A percentile compares a stretch with the other conserved stretches of the same genome.
phyloP scores from a whole-genome alignment of 1,284 basidiomycete species.

The Ustilago crameri region DNA sequence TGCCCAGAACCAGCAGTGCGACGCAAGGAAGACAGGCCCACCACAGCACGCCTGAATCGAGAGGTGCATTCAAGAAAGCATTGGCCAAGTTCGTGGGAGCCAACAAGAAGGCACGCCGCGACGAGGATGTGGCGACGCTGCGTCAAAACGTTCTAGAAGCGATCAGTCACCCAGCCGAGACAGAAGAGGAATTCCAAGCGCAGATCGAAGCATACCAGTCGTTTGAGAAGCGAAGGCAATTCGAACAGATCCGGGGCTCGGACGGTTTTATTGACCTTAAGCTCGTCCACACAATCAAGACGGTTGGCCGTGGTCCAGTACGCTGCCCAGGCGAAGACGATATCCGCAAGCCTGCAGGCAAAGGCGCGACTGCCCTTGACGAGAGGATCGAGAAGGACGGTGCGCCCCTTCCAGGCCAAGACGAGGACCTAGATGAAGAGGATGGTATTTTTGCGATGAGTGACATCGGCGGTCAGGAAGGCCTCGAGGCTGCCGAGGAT shows the following conservation, averaged over 20 bases:
- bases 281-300: constrained; percentile 75
- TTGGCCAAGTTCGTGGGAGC: constrained; percentile 44
- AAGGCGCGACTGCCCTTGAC: constrained; percentile 1
- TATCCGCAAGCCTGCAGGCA: constrained; percentile 12
- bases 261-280: constrained; percentile 78
- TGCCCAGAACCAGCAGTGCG: constrained; percentile 27
- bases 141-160: constrained; percentile 60
- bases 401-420: constrained; percentile 70
- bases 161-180: constrained; percentile 46
- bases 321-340: constrained; percentile 52
- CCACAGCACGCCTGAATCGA: constrained; percentile 10
- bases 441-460: constrained; percentile 72
- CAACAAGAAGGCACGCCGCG: constrained; percentile 42
- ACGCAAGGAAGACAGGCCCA: constrained; percentile 15
- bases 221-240: constrained; percentile 72
- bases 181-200: constrained; percentile 47
- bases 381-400: constrained; percentile 47
- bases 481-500: constrained; percentile 70
- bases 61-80: constrained; percentile 23
- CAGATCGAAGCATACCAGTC: constrained; percentile 56
- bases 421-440: constrained; percentile 60
- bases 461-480: constrained; percentile 78
- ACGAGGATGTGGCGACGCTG: constrained; percentile 67
- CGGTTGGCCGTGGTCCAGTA: constrained; percentile 67
- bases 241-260: constrained; percentile 76